These are phyloP conservation scores for Russula earlei DNA, from an alignment of 768 basidiomycete genomes.

Conservation along the genomic window DNA sequence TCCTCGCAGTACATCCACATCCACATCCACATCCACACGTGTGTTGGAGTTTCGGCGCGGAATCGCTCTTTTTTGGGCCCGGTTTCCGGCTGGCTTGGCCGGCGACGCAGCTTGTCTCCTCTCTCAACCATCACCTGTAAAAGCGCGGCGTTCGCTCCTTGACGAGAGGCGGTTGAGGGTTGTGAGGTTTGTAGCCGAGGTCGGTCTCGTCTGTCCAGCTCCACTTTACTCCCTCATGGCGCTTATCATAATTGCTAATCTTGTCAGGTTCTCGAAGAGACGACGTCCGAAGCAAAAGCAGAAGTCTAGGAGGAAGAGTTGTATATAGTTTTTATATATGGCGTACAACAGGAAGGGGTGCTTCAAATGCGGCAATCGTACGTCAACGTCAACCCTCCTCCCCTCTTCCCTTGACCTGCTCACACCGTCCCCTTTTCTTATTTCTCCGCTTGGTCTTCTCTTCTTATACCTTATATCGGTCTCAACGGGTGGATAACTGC, in stretches of 20 bases:
- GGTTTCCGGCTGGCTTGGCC: not conserved
- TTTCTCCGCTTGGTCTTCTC: not conserved
- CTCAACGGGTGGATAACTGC: constrained; percentile 3
- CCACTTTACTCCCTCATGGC: not conserved
- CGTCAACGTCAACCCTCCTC: constrained; percentile 27
- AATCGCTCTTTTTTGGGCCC: constrained; percentile 12
- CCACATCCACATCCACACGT: not conserved
- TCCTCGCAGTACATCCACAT: too few species aligned
- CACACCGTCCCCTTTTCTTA: not conserved
- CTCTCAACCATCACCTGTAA: constrained; percentile 16
- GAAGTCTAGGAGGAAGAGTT: not conserved
- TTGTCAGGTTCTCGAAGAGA: constrained; percentile 1
- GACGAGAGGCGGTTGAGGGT: constrained; percentile 19
- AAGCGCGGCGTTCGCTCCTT: constrained; percentile 16
- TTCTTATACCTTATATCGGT: not conserved
- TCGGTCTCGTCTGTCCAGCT: not conserved
- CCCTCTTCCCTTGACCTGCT: too few species aligned
- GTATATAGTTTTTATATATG: constrained; percentile 39
- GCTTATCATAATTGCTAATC: not conserved
- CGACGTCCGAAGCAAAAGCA: constrained; percentile 1
- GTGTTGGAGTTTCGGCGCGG: not conserved
- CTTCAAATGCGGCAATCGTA: constrained; percentile 90
- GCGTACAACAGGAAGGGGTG: constrained; percentile 84
- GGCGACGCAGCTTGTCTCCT: not conserved
- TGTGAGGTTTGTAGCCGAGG: constrained; percentile 14